Evolutionary conservation across 2,329 filamentous ascomycete genomes (phyloP).

Genomic region (Aspergillus calidoustus): DNA sequence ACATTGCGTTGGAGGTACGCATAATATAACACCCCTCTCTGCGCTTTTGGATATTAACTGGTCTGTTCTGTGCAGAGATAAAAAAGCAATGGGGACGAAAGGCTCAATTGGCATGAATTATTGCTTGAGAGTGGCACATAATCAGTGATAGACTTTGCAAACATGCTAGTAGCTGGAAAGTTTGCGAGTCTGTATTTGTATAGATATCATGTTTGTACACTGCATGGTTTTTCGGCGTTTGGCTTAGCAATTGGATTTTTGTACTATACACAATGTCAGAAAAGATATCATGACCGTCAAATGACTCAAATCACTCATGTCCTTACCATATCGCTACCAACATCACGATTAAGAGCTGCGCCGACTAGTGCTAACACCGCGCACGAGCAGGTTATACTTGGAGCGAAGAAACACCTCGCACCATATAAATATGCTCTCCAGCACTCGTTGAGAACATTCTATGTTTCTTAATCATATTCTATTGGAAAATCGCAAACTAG

Average conservation of each 20-base stretch:
- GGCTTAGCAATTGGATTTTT: constrained; percentile 30
- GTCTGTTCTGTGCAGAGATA: constrained; percentile 42
- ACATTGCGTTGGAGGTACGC: constrained; percentile 80
- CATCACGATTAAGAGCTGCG: not conserved
- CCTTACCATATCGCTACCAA: not conserved
- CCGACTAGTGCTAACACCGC: not conserved
- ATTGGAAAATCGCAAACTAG: not conserved
- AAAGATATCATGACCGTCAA: not conserved
- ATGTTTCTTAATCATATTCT: not conserved
- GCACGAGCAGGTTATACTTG: not conserved
- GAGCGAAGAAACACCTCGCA: not conserved
- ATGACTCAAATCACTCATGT: not conserved
- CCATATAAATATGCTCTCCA: not conserved
- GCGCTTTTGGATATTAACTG: constrained; percentile 6
- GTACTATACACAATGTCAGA: not conserved
- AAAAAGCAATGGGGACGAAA: constrained; percentile 50
- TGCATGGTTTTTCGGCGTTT: constrained; percentile 46
- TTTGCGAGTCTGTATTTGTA: constrained; percentile 28
- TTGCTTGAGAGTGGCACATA: constrained; percentile 13
- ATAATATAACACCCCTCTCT: not conserved
- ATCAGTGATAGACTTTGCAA: constrained; percentile 8
- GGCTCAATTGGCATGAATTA: constrained; percentile 35
- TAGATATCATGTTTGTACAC: constrained; percentile 33
- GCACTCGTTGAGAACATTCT: not conserved
- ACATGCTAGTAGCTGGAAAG: constrained; percentile 4